Evolutionary conservation across 495 filamentous ascomycete species (phyloP), one percentile per base, ranked within the genome.

Genomic region (Penicillium soppii): DNA sequence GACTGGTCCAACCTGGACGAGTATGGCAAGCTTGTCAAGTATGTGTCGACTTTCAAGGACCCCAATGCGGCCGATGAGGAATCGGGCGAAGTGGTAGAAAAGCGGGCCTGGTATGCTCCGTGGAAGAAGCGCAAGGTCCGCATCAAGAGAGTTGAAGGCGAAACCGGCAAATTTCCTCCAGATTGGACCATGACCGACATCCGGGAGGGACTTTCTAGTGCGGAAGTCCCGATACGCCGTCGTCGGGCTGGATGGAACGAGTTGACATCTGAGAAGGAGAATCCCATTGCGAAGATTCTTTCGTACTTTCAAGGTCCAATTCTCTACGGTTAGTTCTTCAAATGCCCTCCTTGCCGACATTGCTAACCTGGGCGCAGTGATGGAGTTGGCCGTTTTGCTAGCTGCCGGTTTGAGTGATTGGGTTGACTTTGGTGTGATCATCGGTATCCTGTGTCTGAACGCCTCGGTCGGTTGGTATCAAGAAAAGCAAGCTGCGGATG

Each of bases 351-450:
- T n/a, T 27, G 15, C 12, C 5, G 7, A 15, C 10, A 33, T 5
- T 17, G n/a, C 65, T 74, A 58, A 75, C 54, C 27, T 39, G 26
- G 10, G 19, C 15, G 9, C 46, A 91, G 88, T 90, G 36, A 91
- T 91, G 88, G 87, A 91, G 72, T 57, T 91, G 57, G 88, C 88
- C 58, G 85, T 88, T 47, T 65, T 91, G 23, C 71, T 91, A 45
- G 84, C 88, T 53, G 86, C 86, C 53, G 88, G 87, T 74, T 76
- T 91, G 33, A 61, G 73, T 4, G 88, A 90, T 65, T 91, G 86
- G 86, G 79, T 91, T 52, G 88, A 91, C 66, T 87, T 90, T 47
- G 88, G 88, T 75, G 87, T 91, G 58, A 91, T 91, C 67, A 85
- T 88, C 50, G 88, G 84, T 66, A 90, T 91, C 56, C 68, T 91